phyloP scores from a whole-genome alignment of 2,329 filamentous ascomycete species.

The Fusarium camptoceras region DNA sequence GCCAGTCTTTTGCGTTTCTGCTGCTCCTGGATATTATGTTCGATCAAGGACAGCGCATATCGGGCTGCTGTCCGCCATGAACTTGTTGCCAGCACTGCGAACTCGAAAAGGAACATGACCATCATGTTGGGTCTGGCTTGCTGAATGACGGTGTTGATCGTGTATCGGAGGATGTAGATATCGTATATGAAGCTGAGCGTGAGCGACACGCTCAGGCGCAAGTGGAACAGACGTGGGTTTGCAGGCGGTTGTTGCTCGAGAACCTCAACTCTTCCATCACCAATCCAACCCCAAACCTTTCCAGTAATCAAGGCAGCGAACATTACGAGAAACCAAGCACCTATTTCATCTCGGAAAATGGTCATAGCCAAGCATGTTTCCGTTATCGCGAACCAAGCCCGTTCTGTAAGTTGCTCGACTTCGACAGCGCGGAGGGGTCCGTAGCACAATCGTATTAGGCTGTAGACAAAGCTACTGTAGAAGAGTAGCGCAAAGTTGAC shows the following conservation, averaged over 20 bases:
- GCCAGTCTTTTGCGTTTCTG: conserved; percentile 79
- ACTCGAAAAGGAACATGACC: conserved; percentile 99
- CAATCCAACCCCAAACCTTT: conserved; percentile 99
- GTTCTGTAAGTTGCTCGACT: conserved; percentile 96
- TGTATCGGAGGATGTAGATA: conserved; percentile 81
- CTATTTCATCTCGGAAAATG: conserved; percentile 94
- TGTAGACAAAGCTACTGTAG: conserved; percentile 84
- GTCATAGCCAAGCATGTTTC: conserved; percentile 99
- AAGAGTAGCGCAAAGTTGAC: conserved; percentile 89
- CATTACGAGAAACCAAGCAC: conserved; percentile 95
- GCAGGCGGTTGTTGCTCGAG: conserved; percentile 94
- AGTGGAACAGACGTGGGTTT: conserved; percentile 89
- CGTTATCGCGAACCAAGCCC: conserved; percentile 97
- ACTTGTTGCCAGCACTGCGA: conserved; percentile 84
- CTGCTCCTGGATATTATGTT: conserved; percentile 78
- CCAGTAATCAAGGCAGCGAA: conserved; percentile 92
- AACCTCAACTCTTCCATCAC: conserved; percentile 91
- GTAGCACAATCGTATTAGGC: conserved; percentile 89
- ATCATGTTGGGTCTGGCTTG: conserved; percentile 97
- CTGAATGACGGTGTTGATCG: conserved; percentile 83
- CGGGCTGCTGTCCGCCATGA: conserved; percentile 83
- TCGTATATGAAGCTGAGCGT: conserved; percentile 84
- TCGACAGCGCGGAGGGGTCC: conserved; percentile 92
- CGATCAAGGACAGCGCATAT: conserved; percentile 82
- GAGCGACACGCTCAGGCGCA: conserved; percentile 82